Base-by-base conservation (phyloP, 371 early-diverging fungal genomes). In the Nosema muscidifuracis region DNA sequence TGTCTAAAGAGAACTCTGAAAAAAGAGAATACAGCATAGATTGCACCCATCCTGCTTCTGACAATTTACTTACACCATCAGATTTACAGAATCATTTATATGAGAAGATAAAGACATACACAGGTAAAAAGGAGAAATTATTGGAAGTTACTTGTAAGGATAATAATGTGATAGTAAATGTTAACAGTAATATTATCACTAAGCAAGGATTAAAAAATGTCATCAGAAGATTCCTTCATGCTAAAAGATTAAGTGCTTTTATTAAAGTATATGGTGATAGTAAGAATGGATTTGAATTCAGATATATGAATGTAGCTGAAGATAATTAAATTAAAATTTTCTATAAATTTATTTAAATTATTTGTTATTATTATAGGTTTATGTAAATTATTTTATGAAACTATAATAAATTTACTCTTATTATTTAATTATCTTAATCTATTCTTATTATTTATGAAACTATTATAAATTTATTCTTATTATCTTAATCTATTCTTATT, bases 41-140 rank as follows among this genome's bases (percentile, higher is more conserved):
- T 34, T 67, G 67, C 58, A 57, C 67, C 28, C 55, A 67, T 30
- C 67, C 67, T 2, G 67, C 57, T 20, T 53, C 53, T 10, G 67
- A 67, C 43, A 67, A 57, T 26, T 42, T 67, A 16, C 40, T 67
- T 28, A 42, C 51, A 6, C 67, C 67, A 40, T 55, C 67, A 7
- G 67, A 67, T 43, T 31, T 67, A 57, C 43, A 56, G 30, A 57
- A 42, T 20, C 57, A 56, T 43, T 57, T 67, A 26, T 33, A 67
- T 16, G 57, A 67, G 53, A 67, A 67, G 43, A 67, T 67, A 31
- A 67, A 67, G 26, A 56, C 57, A 42, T n/a, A 55, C 20, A 67
- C 44, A 20, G 67, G 67, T 4, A 66, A 67, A 44, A 67, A 67
- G 43, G 67, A 67, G 20, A 67, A 57, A n/a, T 43, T 67, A 31